Percentiles rank a stretch among this genome's conserved stretches.
phyloP scores from a whole-genome alignment of 805 yeast genomes.

The Hanseniaspora mollemarum region DNA sequence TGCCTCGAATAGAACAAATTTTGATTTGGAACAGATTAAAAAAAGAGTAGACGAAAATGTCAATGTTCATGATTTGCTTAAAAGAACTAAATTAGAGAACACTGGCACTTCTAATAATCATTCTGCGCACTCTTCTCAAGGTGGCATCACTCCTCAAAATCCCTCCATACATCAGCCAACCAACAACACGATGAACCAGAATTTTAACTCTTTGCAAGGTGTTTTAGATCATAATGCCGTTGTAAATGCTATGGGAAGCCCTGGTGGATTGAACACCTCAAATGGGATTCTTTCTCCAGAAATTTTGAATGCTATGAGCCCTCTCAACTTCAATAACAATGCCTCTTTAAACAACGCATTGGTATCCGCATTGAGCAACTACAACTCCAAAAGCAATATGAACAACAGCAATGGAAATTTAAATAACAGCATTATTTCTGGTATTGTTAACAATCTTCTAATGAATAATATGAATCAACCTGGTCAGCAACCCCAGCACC shows the following conservation, averaged over 20 bases:
- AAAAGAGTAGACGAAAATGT: constrained; percentile 23
- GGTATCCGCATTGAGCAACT: constrained; percentile 7
- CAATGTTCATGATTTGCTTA: constrained; percentile 21
- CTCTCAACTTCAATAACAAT: constrained; percentile 3
- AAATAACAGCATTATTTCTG: constrained; percentile 6
- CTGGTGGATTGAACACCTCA: not conserved
- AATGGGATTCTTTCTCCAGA: constrained; percentile 19
- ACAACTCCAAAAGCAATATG: not conserved
- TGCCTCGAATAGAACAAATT: constrained; percentile 34
- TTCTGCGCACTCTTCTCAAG: not conserved
- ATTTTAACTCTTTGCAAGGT: not conserved
- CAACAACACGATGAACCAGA: not conserved
- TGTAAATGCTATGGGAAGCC: constrained; percentile 18
- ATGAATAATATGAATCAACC: constrained; percentile 6
- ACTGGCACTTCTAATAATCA: constrained; percentile 3
- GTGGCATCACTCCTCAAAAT: not conserved
- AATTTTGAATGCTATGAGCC: constrained; percentile 21
- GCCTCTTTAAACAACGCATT: constrained; percentile 12
- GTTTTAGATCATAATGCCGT: constrained; percentile 10
- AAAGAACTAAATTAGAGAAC: constrained; percentile 20
- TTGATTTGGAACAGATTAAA: constrained; percentile 26
- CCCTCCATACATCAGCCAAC: not conserved
- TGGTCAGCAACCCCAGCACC: constrained; percentile 11
- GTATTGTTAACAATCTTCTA: not conserved
- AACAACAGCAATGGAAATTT: not conserved